Base-by-base conservation (phyloP, 2,329 filamentous ascomycete genomes). In the Xylaria polymorpha region DNA sequence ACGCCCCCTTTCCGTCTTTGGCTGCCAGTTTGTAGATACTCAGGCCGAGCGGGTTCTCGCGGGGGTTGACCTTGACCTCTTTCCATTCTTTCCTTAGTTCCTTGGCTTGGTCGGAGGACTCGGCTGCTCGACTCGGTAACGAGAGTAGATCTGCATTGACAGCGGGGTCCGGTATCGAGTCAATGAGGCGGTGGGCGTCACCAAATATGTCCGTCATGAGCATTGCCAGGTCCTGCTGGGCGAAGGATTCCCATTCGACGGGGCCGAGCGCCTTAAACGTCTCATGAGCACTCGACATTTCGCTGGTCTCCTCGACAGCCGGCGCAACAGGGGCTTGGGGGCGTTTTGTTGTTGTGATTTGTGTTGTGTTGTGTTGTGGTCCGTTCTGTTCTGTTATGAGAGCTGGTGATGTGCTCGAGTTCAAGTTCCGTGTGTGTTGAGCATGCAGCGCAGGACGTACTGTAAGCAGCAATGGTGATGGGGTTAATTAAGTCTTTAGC, bases 61-160 rank as follows among this genome's bases (percentile, higher is more conserved):
- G 90, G 3, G 87, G 80, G 50, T 86, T 88, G 64, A 93, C 81
- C 80, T 94, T 95, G 76, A 94, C 82, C 50, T 94, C 91, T 79
- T 97, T 97, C 94, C 95, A 98, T 80, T 93, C 88, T 76, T 92
- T 92, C 67, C 90, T 89, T n/a, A 97, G 81, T 22, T 86, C 82
- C 35, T 83, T 81, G 3, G 86, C 81, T 76, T 2, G 88, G 87
- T 63, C 85, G 78, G 50, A 84, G 83, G 61, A 90, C 81, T 70
- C 89, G 84, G 55, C 85, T 8, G 71, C 46, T 66, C 83, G 41
- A 84, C 82, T 71, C 81, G 84, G 51, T 77, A 82, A 29, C 77
- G 80, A 22, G 77, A 77, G 12, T 83, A 85, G 64, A 65, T 85
- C 86, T 12, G 87, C 83, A 3, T 85, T 81, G 12, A 85, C 78